These are phyloP conservation scores for Fusarium caatingaense DNA, from an alignment of 2,329 filamentous ascomycete genomes.

Conservation along the genomic window DNA sequence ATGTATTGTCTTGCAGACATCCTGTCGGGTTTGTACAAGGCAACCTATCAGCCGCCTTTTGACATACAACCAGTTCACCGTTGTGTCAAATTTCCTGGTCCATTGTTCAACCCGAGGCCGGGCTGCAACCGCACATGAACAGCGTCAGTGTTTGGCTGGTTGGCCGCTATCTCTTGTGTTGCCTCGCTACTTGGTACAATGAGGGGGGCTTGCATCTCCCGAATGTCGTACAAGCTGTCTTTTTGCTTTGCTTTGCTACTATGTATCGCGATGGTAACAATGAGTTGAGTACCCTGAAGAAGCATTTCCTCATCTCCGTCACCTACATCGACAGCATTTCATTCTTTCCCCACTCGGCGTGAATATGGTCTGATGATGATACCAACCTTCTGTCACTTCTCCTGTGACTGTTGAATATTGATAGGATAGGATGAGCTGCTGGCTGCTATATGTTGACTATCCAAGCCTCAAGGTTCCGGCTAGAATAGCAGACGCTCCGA, in stretches of 20 bases:
- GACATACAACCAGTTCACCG: conserved; percentile 23
- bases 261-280: conserved; percentile 1
- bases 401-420: background rate
- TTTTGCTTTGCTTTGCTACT: conserved; percentile 9
- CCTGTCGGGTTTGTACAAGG: background rate
- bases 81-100: conserved; percentile 33
- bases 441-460: background rate
- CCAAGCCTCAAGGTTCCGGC: conserved; percentile 16
- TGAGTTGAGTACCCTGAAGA: background rate
- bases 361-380: background rate
- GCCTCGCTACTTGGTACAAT: conserved; percentile 38
- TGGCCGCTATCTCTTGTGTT: conserved; percentile 23
- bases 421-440: background rate
- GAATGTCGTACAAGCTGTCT: conserved; percentile 22
- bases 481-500: background rate
- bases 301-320: background rate
- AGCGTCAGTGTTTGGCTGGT: conserved; percentile 23
- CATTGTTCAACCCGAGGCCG: conserved; percentile 31
- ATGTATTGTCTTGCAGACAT: background rate
- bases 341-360: background rate
- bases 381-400: background rate
- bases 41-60: conserved; percentile 2
- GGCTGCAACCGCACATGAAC: conserved; percentile 37
- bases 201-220: conserved; percentile 34
- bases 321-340: background rate